phyloP scores from a whole-genome alignment of 257 asterid species.

The Solanum sejunctum region DNA sequence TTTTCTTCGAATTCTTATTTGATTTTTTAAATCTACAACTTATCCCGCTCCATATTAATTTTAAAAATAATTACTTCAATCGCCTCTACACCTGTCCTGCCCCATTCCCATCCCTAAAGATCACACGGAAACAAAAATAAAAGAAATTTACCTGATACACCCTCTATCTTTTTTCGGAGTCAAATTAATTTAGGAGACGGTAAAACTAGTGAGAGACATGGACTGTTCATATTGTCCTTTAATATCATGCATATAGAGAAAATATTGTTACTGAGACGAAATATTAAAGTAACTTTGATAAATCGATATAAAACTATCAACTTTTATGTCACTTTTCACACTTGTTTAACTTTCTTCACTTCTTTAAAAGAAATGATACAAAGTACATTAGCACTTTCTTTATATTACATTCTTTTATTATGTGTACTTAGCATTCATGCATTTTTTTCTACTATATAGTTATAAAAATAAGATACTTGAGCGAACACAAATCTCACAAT shows the following conservation, averaged over 20 bases:
- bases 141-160: too few species aligned
- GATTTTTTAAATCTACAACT: too few species aligned
- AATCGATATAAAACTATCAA: not conserved
- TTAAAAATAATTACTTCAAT: too few species aligned
- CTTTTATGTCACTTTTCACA: not conserved
- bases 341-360: not conserved
- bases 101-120: too few species aligned
- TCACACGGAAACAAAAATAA: too few species aligned
- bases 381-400: not conserved
- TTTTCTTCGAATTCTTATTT: too few species aligned
- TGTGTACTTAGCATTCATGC: not conserved
- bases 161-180: not conserved
- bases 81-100: too few species aligned
- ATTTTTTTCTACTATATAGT: not conserved
- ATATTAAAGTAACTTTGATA: not conserved
- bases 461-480: not conserved
- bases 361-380: not conserved
- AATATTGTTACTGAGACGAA: not conserved
- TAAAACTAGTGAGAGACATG: not conserved
- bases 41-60: too few species aligned
- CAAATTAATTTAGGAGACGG: not conserved
- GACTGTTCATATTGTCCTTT: not conserved
- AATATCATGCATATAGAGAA: not conserved
- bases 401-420: not conserved
- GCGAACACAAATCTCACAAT: too few species aligned